These are phyloP conservation scores for Aspergillus affinis DNA, from an alignment of 495 filamentous ascomycete species.

Conservation along the genomic window DNA sequence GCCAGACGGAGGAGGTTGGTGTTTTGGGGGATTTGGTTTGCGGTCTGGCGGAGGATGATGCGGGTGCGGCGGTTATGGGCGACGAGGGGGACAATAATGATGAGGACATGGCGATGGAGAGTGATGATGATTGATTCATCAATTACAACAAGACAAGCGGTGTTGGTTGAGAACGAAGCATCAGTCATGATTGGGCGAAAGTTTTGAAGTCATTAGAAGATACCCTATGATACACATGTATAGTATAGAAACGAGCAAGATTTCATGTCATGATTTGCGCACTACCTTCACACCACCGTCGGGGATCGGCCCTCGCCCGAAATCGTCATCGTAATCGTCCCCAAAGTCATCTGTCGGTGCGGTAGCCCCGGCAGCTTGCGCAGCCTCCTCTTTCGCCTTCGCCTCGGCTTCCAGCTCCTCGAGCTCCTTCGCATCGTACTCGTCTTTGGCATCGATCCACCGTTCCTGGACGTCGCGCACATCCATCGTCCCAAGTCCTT, in stretches of 20 bases:
- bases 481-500: constrained; percentile 76
- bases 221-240: constrained; percentile 40
- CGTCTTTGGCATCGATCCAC: constrained; percentile 89
- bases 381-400: constrained; percentile 35
- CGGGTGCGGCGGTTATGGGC: constrained; percentile 20
- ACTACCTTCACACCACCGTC: constrained; percentile 49
- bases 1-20: constrained; percentile 43
- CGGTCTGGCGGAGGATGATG: constrained; percentile 17
- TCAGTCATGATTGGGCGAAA: constrained; percentile 2
- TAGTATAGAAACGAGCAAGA: constrained; percentile 5
- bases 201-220: constrained; percentile 28
- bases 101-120: constrained; percentile 48
- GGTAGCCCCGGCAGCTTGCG: constrained; percentile 11
- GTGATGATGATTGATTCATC: constrained; percentile 34
- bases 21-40: constrained; percentile 42
- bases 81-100: constrained; percentile 40
- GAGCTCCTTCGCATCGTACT: constrained; percentile 78
- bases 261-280: constrained; percentile 36
- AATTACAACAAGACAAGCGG: not conserved
- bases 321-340: constrained; percentile 36
- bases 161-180: not conserved
- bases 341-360: constrained; percentile 25
- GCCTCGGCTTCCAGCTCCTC: constrained; percentile 66
- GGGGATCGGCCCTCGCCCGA: constrained; percentile 31
- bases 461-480: constrained; percentile 87